Base-by-base conservation (phyloP, 805 yeast genomes). In the Monosporozyma unispora region DNA sequence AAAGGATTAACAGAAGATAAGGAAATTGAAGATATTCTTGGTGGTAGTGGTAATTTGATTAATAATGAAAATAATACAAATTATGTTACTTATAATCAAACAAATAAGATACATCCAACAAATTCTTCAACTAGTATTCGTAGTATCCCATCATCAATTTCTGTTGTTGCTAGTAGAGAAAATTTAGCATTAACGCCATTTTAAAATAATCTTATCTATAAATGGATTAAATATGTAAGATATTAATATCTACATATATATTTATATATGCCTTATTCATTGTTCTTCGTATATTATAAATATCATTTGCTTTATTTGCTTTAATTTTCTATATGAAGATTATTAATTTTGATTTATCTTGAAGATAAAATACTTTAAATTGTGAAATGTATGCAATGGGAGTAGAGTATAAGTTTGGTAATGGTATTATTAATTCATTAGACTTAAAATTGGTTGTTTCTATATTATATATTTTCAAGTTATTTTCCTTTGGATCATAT, bases 1-100 rank as follows among this genome's bases (percentile, higher is more conserved):
- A 87, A 81, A 70, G 98, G 98, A 0, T 70, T 79, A 53, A 87
- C 86, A 55, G 87, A 87, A 54, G 85, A 93, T 62, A 39, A 39
- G 21, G 72, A 77, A 39, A 84, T 93, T 45, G 86, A 82, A 53
- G 63, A 70, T 2, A 73, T 77, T 3, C 73, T 93, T 53, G 99
- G 97, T 1, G 39, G 39, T 35, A 19, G 39, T 45, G 33, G 27
- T 22, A 37, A 21, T 27, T 23, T 10, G 76, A 87, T 23, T 96
- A 90, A 60, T 89, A 89, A 21, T 21, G 19, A 38, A 4, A 16
- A 21, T 4, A 39, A 39, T 39, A 39, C 21, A 21, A 39, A 39
- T 21, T 39, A 21, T 39, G 27, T 39, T 21, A 19, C 42, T 11
- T 39, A 10, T 9, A 19, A 39, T 39, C 25, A 21, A 21, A 19